These are phyloP conservation scores for Sporothrix mexicana DNA, from an alignment of 2,329 filamentous ascomycete genomes.

Conservation along the genomic window DNA sequence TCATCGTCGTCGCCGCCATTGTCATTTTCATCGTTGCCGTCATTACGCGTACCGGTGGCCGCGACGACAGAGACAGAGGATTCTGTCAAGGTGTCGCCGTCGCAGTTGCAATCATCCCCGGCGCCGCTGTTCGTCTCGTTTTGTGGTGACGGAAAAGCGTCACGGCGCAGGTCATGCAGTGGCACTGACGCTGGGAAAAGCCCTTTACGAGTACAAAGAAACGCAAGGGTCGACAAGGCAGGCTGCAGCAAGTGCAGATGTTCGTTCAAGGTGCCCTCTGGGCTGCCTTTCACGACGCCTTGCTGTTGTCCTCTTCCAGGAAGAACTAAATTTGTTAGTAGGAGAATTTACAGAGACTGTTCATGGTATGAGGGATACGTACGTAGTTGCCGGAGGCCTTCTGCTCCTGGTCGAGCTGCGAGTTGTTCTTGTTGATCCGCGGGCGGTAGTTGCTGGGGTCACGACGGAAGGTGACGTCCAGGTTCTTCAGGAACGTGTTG, in stretches of 20 bases:
- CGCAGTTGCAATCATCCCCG: conserved; percentile 44
- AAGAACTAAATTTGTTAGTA: conserved; percentile 72
- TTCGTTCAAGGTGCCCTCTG: conserved; percentile 48
- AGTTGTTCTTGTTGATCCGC: conserved; percentile 96
- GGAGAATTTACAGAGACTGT: too few relatives aligned
- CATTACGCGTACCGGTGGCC: neutral
- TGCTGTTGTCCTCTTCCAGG: conserved; percentile 75
- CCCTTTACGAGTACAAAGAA: neutral
- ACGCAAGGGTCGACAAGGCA: neutral
- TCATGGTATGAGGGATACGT: conserved; percentile 49
- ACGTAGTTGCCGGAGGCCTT: conserved; percentile 91
- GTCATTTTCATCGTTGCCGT: conserved; percentile 16
- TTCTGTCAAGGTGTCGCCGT: neutral
- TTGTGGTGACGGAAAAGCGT: conserved; percentile 5
- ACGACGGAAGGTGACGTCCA: conserved; percentile 98
- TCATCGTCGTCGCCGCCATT: conserved; percentile 68
- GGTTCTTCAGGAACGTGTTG: conserved; percentile 94
- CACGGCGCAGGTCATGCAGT: conserved; percentile 32
- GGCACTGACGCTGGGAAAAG: neutral
- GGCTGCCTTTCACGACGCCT: conserved; percentile 67
- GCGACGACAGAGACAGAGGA: neutral
- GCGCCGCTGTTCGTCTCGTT: conserved; percentile 33
- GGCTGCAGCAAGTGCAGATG: neutral
- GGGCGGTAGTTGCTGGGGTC: conserved; percentile 95
- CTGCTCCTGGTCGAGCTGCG: conserved; percentile 97